Base-by-base conservation (phyloP, 2,329 filamentous ascomycete species). In the Graphilbum fragrans region DNA sequence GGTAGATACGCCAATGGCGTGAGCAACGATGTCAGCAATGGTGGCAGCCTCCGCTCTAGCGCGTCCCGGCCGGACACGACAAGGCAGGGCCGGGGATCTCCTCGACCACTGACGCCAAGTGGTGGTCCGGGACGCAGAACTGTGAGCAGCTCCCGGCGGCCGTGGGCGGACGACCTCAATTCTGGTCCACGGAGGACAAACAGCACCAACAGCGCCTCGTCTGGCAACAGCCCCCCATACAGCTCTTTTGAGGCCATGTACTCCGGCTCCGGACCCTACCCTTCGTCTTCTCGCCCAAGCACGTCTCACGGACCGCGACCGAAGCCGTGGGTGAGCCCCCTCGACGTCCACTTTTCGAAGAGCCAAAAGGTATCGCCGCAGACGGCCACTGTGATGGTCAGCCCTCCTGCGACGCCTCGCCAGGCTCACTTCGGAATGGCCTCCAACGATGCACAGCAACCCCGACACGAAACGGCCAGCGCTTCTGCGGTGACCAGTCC, bases 311-410 rank as follows among this genome's bases (percentile, higher is more conserved):
- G 54, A 56, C 5, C 53, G 45, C 4, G 55, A 5, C 59, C 55
- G 35, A 63, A 60, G 42, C 57, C 60, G 5, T 66, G 64, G 58
- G 58, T 66, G 7, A 68, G 66, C 45, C 65, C 69, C 0, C 57
- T 72, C n/a, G 64, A 70, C 12, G 59, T 67, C 25, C 63, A 69
- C 43, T 67, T 66, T 45, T 48, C 49, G 39, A 61, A 50, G 44
- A 39, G 10, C 50, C 37, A 36, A 16, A 20, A 5, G 3, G 19
- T 34, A 14, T 23, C 18, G 17, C 27, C 12, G 36, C 23, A 20
- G 18, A 5, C n/a, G 35, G 17, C 27, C 9, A 22, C 11, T 17
- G 16, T 50, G 39, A 53, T 49, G 7, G 23, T 27, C 23, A 22
- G 35, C 35, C 35, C 12, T 5, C 35, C 35, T 16, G 35, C 12